Evolutionary conservation across 1,284 basidiomycete genomes (phyloP).

Genomic region (Cutaneotrichosporon sp.): DNA sequence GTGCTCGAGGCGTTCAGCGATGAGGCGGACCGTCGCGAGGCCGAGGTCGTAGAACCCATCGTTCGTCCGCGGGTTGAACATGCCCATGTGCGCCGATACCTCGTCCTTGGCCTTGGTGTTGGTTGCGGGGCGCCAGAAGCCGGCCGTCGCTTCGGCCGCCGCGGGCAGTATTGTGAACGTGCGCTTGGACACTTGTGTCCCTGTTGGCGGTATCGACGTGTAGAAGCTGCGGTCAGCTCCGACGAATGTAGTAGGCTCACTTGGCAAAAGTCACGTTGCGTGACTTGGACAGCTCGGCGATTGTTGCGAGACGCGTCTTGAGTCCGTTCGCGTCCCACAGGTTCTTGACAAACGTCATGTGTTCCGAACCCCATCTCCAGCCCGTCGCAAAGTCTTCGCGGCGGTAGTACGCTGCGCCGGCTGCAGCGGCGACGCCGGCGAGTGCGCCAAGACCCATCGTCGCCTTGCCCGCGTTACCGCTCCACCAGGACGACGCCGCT

Average conservation of each 20-base stretch:
- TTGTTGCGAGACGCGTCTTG: conserved; percentile 57
- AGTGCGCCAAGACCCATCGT: conserved; percentile 54
- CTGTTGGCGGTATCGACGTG: conserved; percentile 60
- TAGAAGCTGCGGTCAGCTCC: conserved; percentile 59
- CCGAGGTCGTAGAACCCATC: conserved; percentile 86
- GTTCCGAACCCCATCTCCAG: conserved; percentile 74
- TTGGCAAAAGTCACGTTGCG: conserved; percentile 61
- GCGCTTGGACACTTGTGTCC: conserved; percentile 54
- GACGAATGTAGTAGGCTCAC: conserved; percentile 52
- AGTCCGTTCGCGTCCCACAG: conserved; percentile 75
- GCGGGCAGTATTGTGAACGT: conserved; percentile 73
- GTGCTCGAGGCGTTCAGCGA: conserved; percentile 39
- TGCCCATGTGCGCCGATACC: conserved; percentile 77
- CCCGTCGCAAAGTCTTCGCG: conserved; percentile 63
- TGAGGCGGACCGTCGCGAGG: conserved; percentile 53
- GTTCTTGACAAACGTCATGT: conserved; percentile 82
- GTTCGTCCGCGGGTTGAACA: conserved; percentile 79
- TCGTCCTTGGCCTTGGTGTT: conserved; percentile 72
- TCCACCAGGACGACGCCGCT: conserved; percentile 14
- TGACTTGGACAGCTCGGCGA: conserved; percentile 57
- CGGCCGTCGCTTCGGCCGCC: conserved; percentile 52
- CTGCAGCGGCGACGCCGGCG: conserved; percentile 73
- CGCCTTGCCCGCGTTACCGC: conserved; percentile 20
- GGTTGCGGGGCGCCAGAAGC: conserved; percentile 58
- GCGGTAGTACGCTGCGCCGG: conserved; percentile 74